Conservation (phyloP, 768 basidiomycete genomes). For the Trametopsis cervina region DNA sequence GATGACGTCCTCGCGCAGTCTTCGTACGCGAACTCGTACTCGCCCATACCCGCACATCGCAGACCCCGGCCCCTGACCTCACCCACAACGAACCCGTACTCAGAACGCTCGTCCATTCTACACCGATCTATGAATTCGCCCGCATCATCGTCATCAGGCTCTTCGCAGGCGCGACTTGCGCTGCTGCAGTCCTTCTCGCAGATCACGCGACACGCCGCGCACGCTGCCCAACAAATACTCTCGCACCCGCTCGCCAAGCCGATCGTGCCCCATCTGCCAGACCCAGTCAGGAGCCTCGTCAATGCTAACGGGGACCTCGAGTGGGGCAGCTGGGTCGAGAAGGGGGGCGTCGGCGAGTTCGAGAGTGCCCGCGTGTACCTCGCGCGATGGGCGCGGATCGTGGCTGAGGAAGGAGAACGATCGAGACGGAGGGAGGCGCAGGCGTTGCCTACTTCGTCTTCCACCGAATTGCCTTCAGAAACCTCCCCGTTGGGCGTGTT, state of each 20-base stretch:
- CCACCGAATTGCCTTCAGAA: constrained; percentile 48
- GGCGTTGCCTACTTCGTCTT: constrained; percentile 47
- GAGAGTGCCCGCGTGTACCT: constrained; percentile 95
- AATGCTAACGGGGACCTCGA: constrained; percentile 87
- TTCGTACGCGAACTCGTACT: constrained; percentile 68
- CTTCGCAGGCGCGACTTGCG: constrained; percentile 70
- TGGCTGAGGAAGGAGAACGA: constrained; percentile 96
- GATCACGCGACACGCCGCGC: constrained; percentile 86
- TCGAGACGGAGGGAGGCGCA: constrained; percentile 78
- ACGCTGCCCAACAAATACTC: constrained; percentile 91
- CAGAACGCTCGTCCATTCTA: constrained; percentile 65
- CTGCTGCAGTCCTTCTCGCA: constrained; percentile 93
- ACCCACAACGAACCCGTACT: constrained; percentile 44
- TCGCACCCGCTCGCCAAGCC: constrained; percentile 95
- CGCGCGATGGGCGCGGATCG: constrained; percentile 93
- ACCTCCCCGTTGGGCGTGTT: constrained; percentile 79
- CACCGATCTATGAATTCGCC: constrained; percentile 66
- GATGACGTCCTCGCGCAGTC: constrained; percentile 82
- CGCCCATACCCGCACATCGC: constrained; percentile 79
- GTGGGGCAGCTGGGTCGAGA: constrained; percentile 92
- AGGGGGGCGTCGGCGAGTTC: constrained; percentile 90
- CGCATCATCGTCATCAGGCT: constrained; percentile 41
- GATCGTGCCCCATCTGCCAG: constrained; percentile 92
- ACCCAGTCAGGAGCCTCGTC: constrained; percentile 86
- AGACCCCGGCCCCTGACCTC: constrained; percentile 60